These are phyloP conservation scores for Coprinopsis sp. DNA, from an alignment of 768 basidiomycete genomes.

Conservation along the genomic window DNA sequence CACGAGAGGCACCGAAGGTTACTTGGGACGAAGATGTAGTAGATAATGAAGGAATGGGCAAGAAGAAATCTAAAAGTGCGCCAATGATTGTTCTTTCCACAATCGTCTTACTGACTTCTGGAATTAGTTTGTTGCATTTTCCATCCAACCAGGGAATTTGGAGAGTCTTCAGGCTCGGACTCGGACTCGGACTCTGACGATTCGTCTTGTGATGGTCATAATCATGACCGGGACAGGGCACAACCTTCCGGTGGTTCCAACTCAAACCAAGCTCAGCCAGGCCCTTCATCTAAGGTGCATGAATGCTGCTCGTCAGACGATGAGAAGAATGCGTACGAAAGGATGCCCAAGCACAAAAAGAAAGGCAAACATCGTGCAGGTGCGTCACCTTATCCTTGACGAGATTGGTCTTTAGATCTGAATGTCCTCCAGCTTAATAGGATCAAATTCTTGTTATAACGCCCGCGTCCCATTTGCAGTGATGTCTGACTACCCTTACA, in stretches of 20 bases:
- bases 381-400: slow-evolving; percentile 8
- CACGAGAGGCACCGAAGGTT: slow-evolving; percentile 50
- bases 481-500: too few species aligned
- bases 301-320: slow-evolving; percentile 11
- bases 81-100: slow-evolving; percentile 12
- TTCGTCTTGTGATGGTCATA: slow-evolving; percentile 21
- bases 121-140: slow-evolving; percentile 96
- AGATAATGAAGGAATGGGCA: slow-evolving; percentile 86
- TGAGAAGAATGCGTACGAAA: slow-evolving; percentile 51
- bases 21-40: slow-evolving; percentile 83
- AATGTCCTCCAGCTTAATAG: too few species aligned
- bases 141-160: slow-evolving; percentile 73
- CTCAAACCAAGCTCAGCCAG: slow-evolving; percentile 7
- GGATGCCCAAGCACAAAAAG: slow-evolving; percentile 28
- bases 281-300: not conserved
- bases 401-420: too few species aligned
- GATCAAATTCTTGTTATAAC: too few species aligned
- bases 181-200: slow-evolving; percentile 48
- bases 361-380: slow-evolving; percentile 31
- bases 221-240: slow-evolving; percentile 15
- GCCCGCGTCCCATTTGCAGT: too few species aligned
- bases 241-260: not conserved
- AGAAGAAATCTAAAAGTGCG: slow-evolving; percentile 92
- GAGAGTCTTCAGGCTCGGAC: slow-evolving; percentile 75
- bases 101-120: not conserved